Evolutionary conservation across 495 filamentous ascomycete species (phyloP).

Genomic region (Geopyxis carbonaria): DNA sequence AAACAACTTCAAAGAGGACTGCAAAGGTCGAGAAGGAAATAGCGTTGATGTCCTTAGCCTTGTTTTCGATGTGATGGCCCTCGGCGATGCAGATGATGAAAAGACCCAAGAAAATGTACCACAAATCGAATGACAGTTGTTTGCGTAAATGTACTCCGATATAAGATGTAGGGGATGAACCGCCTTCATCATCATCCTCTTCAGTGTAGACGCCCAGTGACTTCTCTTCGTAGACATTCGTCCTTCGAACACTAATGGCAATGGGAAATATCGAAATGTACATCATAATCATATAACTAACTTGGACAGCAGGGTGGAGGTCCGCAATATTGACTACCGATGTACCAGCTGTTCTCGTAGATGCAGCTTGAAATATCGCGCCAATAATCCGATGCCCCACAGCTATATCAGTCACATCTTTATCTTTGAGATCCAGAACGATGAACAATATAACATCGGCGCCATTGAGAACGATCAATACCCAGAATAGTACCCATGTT

Average conservation of each 20-base stretch:
- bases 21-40: conserved; percentile 31
- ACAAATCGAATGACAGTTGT: conserved; percentile 46
- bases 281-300: conserved; percentile 47
- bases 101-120: conserved; percentile 46
- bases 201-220: conserved; percentile 47
- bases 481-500: conserved; percentile 47
- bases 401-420: conserved; percentile 28
- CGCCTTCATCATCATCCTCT: conserved; percentile 25
- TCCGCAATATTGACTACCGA: conserved; percentile 38
- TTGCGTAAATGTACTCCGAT: conserved; percentile 40
- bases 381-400: conserved; percentile 34
- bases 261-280: conserved; percentile 50
- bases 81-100: conserved; percentile 45
- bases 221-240: conserved; percentile 65
- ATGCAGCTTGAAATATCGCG: conserved; percentile 43
- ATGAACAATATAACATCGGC: conserved; percentile 44
- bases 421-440: conserved; percentile 38
- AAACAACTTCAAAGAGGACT: conserved; percentile 36
- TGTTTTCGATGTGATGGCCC: conserved; percentile 33
- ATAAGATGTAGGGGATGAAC: conserved; percentile 31
- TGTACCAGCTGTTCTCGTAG: conserved; percentile 43
- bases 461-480: conserved; percentile 38
- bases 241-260: conserved; percentile 43
- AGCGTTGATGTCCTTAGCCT: conserved; percentile 27
- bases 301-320: conserved; percentile 44